Conservation (phyloP, 495 filamentous ascomycete species). For the Polyplosphaeria fusca region DNA sequence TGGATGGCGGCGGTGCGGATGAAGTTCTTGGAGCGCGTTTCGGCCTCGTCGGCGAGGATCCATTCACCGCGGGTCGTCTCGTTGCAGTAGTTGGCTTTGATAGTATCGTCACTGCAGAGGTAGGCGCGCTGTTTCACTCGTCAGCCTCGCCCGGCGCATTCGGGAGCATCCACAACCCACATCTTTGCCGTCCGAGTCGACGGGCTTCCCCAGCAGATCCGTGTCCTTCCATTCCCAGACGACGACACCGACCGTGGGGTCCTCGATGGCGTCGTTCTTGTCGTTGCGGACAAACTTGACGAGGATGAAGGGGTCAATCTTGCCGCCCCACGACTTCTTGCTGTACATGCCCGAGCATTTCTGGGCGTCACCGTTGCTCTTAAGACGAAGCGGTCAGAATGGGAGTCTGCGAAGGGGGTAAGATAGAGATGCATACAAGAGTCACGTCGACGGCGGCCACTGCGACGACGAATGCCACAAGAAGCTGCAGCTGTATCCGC, state of each 20-base stretch:
- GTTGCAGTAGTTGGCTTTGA: constrained; percentile 68
- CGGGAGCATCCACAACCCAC: constrained; percentile 28
- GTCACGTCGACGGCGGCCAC: constrained; percentile 33
- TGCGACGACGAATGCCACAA: constrained; percentile 21
- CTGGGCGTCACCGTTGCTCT: constrained; percentile 73
- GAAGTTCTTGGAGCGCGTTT: constrained; percentile 59
- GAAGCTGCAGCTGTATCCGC: constrained; percentile 25
- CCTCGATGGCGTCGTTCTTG: constrained; percentile 45
- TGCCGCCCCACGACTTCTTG: constrained; percentile 82
- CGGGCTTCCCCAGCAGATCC: constrained; percentile 62
- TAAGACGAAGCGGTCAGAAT: constrained; percentile 51
- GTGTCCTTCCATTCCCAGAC: constrained; percentile 94
- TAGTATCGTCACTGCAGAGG: constrained; percentile 68
- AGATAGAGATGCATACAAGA: constrained; percentile 18
- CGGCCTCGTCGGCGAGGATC: constrained; percentile 72
- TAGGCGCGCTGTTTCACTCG: constrained; percentile 53
- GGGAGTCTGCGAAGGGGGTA: neutral
- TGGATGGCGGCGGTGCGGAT: constrained; percentile 80
- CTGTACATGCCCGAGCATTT: constrained; percentile 98
- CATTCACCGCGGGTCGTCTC: constrained; percentile 76
- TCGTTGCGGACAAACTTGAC: constrained; percentile 69
- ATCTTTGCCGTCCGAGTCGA: constrained; percentile 19
- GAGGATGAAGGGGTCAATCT: constrained; percentile 81
- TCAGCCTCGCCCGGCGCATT: constrained; percentile 28
- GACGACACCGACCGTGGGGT: constrained; percentile 77